Evolutionary conservation across 148 eudicot species (phyloP).

Genomic region (Cornus florida): DNA sequence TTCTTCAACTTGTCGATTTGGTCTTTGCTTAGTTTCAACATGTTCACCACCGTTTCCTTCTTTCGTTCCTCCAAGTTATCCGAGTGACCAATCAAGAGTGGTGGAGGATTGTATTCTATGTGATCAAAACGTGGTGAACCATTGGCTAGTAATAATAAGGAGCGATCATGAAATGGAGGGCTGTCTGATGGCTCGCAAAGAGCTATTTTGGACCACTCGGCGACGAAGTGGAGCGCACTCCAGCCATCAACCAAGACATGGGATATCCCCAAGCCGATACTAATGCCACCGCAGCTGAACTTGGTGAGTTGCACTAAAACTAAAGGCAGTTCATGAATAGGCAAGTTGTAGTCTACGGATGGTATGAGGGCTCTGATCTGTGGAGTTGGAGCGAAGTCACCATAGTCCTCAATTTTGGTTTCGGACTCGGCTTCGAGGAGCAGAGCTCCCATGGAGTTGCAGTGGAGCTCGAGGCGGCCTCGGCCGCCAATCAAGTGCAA

Average conservation of each 20-base stretch:
- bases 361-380: slow-evolving; percentile 22
- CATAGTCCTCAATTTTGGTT: slow-evolving; percentile 14
- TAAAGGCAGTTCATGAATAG: slow-evolving; percentile 29
- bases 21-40: slow-evolving; percentile 21
- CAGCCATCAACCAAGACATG: slow-evolving; percentile 27
- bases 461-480: slow-evolving; percentile 26
- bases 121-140: not conserved
- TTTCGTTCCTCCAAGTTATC: slow-evolving; percentile 17
- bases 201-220: slow-evolving; percentile 28
- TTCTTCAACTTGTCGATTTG: slow-evolving; percentile 33
- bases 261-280: slow-evolving; percentile 12
- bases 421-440: slow-evolving; percentile 23
- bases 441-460: slow-evolving; percentile 16
- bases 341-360: slow-evolving; percentile 17
- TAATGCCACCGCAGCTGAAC: slow-evolving; percentile 28
- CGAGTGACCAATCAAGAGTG: slow-evolving; percentile 19
- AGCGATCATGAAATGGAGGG: slow-evolving; percentile 17
- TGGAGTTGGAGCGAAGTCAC: slow-evolving; percentile 15
- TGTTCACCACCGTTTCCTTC: slow-evolving; percentile 22
- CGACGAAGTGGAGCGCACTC: slow-evolving; percentile 26
- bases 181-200: not conserved
- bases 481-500: slow-evolving; percentile 18
- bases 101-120: slow-evolving; percentile 9
- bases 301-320: slow-evolving; percentile 23
- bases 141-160: not conserved